A percentile compares a stretch with the other conserved stretches of the same genome.
These are phyloP conservation scores for Ensete glaucum DNA, from an alignment of 176 grass and related monocot species.

Conservation along the genomic window DNA sequence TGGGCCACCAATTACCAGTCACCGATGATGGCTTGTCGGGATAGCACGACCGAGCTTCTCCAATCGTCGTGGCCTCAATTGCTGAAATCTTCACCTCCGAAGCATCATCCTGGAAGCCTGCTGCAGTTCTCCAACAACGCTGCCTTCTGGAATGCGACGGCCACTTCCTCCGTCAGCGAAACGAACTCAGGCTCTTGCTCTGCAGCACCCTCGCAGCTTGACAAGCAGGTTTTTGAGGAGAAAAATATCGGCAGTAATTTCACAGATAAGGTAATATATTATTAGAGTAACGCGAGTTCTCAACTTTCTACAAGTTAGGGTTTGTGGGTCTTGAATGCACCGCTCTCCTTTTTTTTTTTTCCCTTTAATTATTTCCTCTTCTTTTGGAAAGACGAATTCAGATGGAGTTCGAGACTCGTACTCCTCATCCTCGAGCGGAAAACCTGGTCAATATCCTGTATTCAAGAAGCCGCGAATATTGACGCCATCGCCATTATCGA, in stretches of 20 bases:
- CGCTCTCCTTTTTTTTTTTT: too few relatives aligned
- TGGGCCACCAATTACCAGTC: neutral
- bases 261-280: constrained; percentile 13
- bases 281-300: neutral
- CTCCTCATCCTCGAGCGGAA: constrained; percentile 36
- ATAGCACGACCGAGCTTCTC: constrained; percentile 9
- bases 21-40: neutral
- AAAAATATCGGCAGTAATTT: constrained; percentile 17
- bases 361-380: too few relatives aligned
- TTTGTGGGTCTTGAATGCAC: too few relatives aligned
- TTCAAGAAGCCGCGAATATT: constrained; percentile 53
- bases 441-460: constrained; percentile 6
- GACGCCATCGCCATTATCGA: constrained; percentile 49
- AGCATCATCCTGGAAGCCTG: constrained; percentile 28
- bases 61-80: constrained; percentile 24
- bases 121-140: constrained; percentile 29
- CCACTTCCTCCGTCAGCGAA: neutral
- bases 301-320: too few relatives aligned
- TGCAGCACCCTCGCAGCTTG: constrained; percentile 10
- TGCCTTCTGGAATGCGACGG: constrained; percentile 23
- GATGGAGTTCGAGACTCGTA: constrained; percentile 28
- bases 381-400: constrained; percentile 19
- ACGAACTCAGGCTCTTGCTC: neutral
- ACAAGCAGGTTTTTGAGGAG: neutral
- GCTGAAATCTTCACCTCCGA: constrained; percentile 20